A percentile compares a stretch with the other conserved stretches of the same genome.
These are phyloP conservation scores for Penicillium sp. DNA, from an alignment of 2,329 filamentous ascomycete genomes.

Conservation along the genomic window DNA sequence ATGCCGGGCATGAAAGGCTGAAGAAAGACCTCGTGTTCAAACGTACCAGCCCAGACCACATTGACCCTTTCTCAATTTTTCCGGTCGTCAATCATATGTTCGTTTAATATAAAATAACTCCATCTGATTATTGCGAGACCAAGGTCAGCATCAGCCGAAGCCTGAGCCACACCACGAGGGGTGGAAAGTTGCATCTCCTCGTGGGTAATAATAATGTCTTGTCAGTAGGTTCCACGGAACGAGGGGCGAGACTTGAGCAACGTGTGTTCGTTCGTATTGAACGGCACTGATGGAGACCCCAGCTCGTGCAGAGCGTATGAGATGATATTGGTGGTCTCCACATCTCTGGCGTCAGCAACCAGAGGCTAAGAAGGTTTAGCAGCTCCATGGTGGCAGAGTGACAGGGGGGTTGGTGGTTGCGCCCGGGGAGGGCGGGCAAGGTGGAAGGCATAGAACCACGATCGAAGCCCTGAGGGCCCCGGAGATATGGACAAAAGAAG, in stretches of 20 bases:
- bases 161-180: neutral
- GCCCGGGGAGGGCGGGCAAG: neutral
- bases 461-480: constrained; percentile 3
- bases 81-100: neutral
- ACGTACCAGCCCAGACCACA: neutral
- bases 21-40: neutral
- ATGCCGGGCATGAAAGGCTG: neutral
- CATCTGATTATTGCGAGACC: neutral
- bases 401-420: neutral
- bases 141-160: neutral
- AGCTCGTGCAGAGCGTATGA: neutral
- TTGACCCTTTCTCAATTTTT: neutral
- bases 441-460: constrained; percentile 9
- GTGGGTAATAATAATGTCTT: neutral
- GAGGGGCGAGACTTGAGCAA: neutral
- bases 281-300: neutral
- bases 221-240: neutral
- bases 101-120: too few species aligned
- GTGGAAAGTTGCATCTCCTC: neutral
- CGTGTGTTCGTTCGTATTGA: neutral
- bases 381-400: neutral
- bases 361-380: neutral
- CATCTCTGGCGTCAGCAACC: neutral
- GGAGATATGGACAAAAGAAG: neutral
- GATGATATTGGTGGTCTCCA: neutral